A percentile compares a stretch with the other conserved stretches of the same genome.
phyloP scores from a whole-genome alignment of 1,284 basidiomycete species.

The Ustilago sp. region DNA sequence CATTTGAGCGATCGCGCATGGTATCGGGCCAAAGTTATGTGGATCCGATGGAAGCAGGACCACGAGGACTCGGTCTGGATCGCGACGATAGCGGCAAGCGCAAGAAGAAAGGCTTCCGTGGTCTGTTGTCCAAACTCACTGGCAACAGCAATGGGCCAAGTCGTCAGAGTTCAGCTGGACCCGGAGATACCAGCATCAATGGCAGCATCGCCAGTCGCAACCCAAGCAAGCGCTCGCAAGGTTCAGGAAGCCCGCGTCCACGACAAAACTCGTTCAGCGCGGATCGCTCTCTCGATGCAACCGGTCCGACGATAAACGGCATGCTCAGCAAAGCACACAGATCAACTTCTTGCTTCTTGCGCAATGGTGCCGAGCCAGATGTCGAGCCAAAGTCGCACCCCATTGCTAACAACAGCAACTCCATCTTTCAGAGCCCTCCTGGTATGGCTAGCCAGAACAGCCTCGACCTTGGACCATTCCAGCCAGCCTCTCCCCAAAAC shows the following conservation, averaged over 20 bases:
- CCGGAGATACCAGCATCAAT: conserved; percentile 26
- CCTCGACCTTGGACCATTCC: conserved; percentile 63
- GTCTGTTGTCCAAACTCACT: conserved; percentile 54
- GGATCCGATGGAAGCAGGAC: conserved; percentile 45
- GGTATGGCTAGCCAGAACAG: conserved; percentile 59
- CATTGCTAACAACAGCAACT: conserved; percentile 14
- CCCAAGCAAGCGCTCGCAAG: conserved; percentile 48
- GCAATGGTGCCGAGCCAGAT: conserved; percentile 30
- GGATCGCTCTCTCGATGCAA: conserved; percentile 47
- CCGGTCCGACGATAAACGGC: conserved; percentile 18
- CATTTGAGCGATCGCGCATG: conserved; percentile 41
- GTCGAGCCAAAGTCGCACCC: conserved; percentile 18
- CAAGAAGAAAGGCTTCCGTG: conserved; percentile 59
- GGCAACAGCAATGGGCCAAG: conserved; percentile 30
- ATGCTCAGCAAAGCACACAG: conserved; percentile 45
- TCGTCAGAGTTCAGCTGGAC: conserved; percentile 20
- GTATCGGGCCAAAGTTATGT: conserved; percentile 48
- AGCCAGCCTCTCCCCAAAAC: conserved; percentile 38
- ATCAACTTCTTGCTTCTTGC: conserved; percentile 50
- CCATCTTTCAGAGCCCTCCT: conserved; percentile 52
- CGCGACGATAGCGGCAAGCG: conserved; percentile 38
- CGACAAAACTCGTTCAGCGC: conserved; percentile 42
- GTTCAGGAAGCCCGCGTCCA: conserved; percentile 38
- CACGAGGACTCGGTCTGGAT: conserved; percentile 30
- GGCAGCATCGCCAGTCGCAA: conserved; percentile 53